phyloP scores from a whole-genome alignment of 352 stramenopile genomes.

The Phytopythium vexans region DNA sequence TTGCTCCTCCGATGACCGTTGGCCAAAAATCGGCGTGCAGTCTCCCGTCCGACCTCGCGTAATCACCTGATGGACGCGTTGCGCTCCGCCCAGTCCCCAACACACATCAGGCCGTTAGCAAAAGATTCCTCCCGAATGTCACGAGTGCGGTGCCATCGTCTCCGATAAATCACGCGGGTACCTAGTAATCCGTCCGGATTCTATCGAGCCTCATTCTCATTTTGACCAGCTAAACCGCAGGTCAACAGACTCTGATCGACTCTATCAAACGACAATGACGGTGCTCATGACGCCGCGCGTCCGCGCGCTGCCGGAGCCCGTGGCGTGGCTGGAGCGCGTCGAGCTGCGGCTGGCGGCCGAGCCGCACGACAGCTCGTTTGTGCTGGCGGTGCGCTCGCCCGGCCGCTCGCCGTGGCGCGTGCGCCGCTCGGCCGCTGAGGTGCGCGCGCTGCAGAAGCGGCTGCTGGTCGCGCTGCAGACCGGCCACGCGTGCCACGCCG shows the following conservation, averaged over 20 bases:
- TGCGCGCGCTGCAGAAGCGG: slow-evolving; percentile 27
- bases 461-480: slow-evolving; percentile 27
- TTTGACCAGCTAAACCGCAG: not conserved
- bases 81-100: too few species aligned
- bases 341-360: slow-evolving; percentile 23
- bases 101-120: too few species aligned
- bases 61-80: too few species aligned
- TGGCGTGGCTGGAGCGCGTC: slow-evolving; percentile 31
- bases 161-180: too few species aligned
- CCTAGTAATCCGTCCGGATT: too few species aligned
- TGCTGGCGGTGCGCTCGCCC: not conserved
- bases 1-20: too few species aligned
- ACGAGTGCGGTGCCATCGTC: too few species aligned
- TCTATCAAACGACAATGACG: not conserved
- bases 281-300: slow-evolving; percentile 16
- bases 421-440: slow-evolving; percentile 24
- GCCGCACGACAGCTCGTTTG: not conserved
- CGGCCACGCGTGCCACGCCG: slow-evolving; percentile 33
- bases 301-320: slow-evolving; percentile 23
- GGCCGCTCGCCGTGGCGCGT: slow-evolving; percentile 14
- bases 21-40: too few species aligned
- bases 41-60: too few species aligned
- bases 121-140: too few species aligned
- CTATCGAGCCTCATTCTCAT: too few species aligned
- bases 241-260: not conserved